A percentile compares a stretch with the other conserved stretches of the same genome.
These are phyloP conservation scores for Candida mesenterica DNA, from an alignment of 1,139 yeast genomes.

Conservation along the genomic window DNA sequence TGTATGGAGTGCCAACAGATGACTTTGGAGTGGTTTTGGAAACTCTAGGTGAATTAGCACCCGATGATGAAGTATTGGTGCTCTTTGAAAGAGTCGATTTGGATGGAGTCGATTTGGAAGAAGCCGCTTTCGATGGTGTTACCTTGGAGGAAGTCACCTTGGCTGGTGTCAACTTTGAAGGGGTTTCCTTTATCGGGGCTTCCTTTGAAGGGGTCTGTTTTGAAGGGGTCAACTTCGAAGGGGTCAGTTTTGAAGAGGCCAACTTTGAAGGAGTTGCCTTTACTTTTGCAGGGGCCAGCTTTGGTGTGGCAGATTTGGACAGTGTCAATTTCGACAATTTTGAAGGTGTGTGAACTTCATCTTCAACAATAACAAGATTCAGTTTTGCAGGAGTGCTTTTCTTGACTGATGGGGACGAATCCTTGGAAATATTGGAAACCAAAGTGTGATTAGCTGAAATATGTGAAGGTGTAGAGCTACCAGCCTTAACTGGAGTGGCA, in stretches of 20 bases:
- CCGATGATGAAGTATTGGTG: too few species aligned
- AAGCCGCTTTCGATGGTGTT: background rate
- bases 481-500: background rate
- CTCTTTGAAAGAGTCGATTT: background rate
- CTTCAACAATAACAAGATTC: too few species aligned
- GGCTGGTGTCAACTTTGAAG: constrained; percentile 21
- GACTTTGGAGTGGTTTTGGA: constrained; percentile 4
- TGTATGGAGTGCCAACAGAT: background rate
- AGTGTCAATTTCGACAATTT: background rate
- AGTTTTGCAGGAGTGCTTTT: background rate
- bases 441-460: too few species aligned
- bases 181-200: background rate
- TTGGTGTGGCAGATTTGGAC: constrained; percentile 1
- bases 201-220: constrained; percentile 4
- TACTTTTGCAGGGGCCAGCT: constrained; percentile 3
- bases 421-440: too few species aligned
- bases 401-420: too few species aligned
- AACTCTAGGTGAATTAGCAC: too few species aligned
- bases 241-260: background rate
- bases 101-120: constrained; percentile 10
- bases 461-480: too few species aligned
- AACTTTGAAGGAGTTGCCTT: background rate
- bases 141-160: constrained; percentile 8
- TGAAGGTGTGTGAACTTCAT: background rate
- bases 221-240: background rate